Base-by-base conservation (phyloP, 1,284 basidiomycete species). In the Ganoderma lingzhi region DNA sequence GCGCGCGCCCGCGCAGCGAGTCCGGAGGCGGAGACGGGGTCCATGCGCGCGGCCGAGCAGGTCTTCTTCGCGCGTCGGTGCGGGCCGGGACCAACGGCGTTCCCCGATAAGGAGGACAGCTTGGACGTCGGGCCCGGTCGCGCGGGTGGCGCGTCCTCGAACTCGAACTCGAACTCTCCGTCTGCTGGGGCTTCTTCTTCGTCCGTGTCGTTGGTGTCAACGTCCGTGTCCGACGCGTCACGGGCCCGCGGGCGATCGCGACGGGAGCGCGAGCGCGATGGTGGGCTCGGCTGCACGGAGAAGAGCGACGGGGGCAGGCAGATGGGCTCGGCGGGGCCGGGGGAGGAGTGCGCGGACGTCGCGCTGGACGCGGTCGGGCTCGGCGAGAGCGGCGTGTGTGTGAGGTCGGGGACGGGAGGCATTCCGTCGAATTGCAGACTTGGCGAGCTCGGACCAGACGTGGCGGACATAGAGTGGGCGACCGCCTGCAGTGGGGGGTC, bases 221-320 rank as follows among this genome's bases (percentile, higher is more conserved):
- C n/a, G 60, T 67, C 23, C 62, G 51, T 32, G 56, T 45, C 44
- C 5, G 28, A 32, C 28, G 19, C 2, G 9, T 48, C 42, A 6
- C 65, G 68, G 3, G n/a, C 44, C n/a, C 55, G 41, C 32, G 35
- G 8, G 51, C 62, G 48, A 35, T 45, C 62, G 62, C 44, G 45
- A 5, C n/a, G 44, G 17, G 45, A 32, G 62, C 44, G 23, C 32
- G 44, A 62, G 30, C 39, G 2, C 39, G 45, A 6, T 6, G 64
- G 37, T 23, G 51, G 61, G 55, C 60, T 63, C 37, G 73, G 73
- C 42, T 73, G 72, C 56, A 76, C 69, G 62, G 69, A 66, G 68
- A 79, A 74, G 55, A 76, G 74, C 12, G 78, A 66, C n/a, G 78
- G 78, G 15, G 78, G 78, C 12, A 79, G 72, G 59, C 77, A 77